Conservation (phyloP, 2,329 filamentous ascomycete species). For the Colletotrichum chrysophilum region DNA sequence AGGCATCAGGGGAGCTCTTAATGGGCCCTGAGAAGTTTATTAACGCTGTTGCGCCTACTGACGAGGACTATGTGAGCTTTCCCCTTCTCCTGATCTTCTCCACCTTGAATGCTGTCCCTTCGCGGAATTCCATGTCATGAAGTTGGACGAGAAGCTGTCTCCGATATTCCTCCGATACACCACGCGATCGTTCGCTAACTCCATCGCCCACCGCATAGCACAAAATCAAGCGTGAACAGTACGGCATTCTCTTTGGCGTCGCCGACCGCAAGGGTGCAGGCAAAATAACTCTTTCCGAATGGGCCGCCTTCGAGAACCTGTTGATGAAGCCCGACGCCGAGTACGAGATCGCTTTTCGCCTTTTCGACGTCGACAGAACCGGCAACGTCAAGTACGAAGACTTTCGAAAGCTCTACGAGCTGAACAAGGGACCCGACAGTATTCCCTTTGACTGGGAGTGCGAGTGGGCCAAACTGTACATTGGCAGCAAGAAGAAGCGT, state of each 20-base stretch:
- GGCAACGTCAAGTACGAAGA: conserved; percentile 90
- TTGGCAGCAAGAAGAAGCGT: conserved; percentile 84
- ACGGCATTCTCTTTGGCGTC: conserved; percentile 89
- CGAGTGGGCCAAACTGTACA: conserved; percentile 95
- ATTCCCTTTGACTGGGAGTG: conserved; percentile 98
- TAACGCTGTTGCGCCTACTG: conserved; percentile 82
- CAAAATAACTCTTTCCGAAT: conserved; percentile 81
- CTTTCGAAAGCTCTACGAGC: conserved; percentile 83
- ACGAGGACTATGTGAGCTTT: conserved; percentile 84
- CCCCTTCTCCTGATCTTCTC: not conserved
- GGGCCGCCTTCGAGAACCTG: conserved; percentile 92
- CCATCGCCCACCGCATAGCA: conserved; percentile 65
- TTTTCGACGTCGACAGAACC: conserved; percentile 87
- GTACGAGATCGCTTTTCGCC: conserved; percentile 97
- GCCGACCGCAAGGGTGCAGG: conserved; percentile 81
- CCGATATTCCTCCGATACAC: not conserved
- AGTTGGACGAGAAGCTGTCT: not conserved
- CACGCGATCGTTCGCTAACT: not conserved
- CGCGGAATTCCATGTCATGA: not conserved
- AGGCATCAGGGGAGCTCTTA: conserved; percentile 75
- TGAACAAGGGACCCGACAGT: conserved; percentile 83
- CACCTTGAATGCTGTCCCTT: not conserved
- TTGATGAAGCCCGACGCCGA: conserved; percentile 94
- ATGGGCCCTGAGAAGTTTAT: conserved; percentile 90
- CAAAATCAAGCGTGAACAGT: conserved; percentile 97